phyloP scores from a whole-genome alignment of 176 grass and related monocot species.

The Dactylis glomerata region DNA sequence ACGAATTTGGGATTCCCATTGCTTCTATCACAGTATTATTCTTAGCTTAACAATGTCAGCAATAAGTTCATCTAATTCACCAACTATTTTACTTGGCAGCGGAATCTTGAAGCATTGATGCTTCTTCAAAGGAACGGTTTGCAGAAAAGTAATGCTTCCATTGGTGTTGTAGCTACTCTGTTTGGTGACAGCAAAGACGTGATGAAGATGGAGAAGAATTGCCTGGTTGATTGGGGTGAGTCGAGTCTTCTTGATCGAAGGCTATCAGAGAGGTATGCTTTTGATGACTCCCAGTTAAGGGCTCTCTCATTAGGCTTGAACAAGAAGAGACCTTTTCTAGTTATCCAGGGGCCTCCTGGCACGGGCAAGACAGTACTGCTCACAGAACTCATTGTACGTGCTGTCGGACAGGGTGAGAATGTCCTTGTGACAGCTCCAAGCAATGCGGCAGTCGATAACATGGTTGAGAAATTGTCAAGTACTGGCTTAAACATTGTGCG shows the following conservation, averaged over 20 bases:
- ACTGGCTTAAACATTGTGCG: slow-evolving; percentile 80
- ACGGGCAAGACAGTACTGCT: slow-evolving; percentile 89
- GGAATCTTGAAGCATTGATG: slow-evolving; percentile 95
- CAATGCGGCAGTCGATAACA: slow-evolving; percentile 81
- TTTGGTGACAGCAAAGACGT: slow-evolving; percentile 78
- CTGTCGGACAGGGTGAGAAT: slow-evolving; percentile 79
- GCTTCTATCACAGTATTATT: background rate
- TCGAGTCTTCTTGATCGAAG: slow-evolving; percentile 31
- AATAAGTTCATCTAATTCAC: background rate
- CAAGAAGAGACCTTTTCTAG: slow-evolving; percentile 75
- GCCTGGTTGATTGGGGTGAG: slow-evolving; percentile 55
- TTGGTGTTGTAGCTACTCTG: slow-evolving; percentile 71
- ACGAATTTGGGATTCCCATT: background rate
- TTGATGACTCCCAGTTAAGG: slow-evolving; percentile 76
- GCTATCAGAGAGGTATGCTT: slow-evolving; percentile 46
- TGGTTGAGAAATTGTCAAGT: slow-evolving; percentile 73
- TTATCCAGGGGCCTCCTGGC: slow-evolving; percentile 92
- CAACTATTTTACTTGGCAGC: slow-evolving; percentile 55
- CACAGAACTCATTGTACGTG: slow-evolving; percentile 63
- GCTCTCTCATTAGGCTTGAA: slow-evolving; percentile 82
- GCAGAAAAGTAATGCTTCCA: slow-evolving; percentile 74
- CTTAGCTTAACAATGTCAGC: slow-evolving; percentile 11
- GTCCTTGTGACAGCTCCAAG: slow-evolving; percentile 87
- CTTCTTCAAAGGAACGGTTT: slow-evolving; percentile 86
- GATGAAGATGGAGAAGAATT: slow-evolving; percentile 55